Conservation (phyloP, 2,329 filamentous ascomycete species). For the Blastomyces emzantsi region DNA sequence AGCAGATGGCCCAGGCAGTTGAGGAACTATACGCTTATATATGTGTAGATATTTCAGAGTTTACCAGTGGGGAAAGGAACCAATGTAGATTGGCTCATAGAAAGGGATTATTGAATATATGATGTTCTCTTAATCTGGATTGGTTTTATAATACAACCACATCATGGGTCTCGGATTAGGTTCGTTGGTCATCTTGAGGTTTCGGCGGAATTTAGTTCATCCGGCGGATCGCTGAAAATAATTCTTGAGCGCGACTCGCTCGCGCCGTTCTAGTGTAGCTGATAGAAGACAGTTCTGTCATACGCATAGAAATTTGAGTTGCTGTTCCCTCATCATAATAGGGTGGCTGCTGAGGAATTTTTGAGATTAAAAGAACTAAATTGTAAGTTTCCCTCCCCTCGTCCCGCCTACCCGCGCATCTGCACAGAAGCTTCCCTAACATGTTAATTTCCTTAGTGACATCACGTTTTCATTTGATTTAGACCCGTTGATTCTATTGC, state of each 20-base stretch:
- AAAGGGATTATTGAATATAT: neutral
- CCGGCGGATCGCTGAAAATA: constrained; percentile 3
- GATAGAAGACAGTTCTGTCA: neutral
- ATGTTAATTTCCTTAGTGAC: neutral
- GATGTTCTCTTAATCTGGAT: neutral
- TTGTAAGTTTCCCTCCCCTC: neutral
- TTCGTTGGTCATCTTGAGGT: neutral
- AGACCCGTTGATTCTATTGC: neutral
- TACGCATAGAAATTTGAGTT: neutral
- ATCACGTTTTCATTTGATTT: neutral
- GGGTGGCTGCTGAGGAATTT: neutral
- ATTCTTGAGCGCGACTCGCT: neutral
- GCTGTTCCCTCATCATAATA: neutral
- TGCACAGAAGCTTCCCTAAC: neutral
- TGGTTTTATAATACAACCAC: no score
- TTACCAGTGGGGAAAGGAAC: neutral
- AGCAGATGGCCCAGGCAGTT: neutral
- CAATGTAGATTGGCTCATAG: neutral
- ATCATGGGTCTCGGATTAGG: no score
- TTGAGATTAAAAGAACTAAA: neutral
- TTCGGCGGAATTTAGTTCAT: constrained; percentile 4
- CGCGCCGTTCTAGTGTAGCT: no score
- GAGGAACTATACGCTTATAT: neutral
- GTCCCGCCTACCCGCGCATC: neutral
- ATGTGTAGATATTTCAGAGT: neutral